These are phyloP conservation scores for Backusella australiensis DNA, from an alignment of 192 early-diverging fungal genomes.

Conservation along the genomic window DNA sequence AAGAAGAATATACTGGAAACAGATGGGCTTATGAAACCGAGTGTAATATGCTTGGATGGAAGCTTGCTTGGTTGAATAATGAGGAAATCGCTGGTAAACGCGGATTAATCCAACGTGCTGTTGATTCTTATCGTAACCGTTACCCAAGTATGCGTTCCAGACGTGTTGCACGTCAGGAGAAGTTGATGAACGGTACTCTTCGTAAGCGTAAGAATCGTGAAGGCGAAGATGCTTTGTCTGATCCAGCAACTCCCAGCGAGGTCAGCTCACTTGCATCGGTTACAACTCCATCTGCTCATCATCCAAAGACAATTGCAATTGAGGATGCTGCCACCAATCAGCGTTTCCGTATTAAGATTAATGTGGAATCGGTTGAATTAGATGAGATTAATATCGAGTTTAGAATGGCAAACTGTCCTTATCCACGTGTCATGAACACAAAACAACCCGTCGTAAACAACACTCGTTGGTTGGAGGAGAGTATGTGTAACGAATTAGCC, in stretches of 20 bases:
- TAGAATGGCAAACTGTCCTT: slow-evolving; percentile 27
- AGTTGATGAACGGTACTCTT: slow-evolving; percentile 57
- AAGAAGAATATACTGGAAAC: slow-evolving; percentile 68
- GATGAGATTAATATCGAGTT: slow-evolving; percentile 28
- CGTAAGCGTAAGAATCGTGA: slow-evolving; percentile 42
- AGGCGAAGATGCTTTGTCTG: slow-evolving; percentile 10
- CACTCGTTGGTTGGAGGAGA: slow-evolving; percentile 23
- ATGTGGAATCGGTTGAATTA: slow-evolving; percentile 25
- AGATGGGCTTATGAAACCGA: slow-evolving; percentile 84
- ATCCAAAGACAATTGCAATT: slow-evolving; percentile 25
- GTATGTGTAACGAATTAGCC: slow-evolving; percentile 26
- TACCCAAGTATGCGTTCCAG: slow-evolving; percentile 72
- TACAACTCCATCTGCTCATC: slow-evolving; percentile 12
- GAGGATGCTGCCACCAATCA: slow-evolving; percentile 10
- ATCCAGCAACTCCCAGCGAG: background rate
- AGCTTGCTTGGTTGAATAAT: slow-evolving; percentile 76
- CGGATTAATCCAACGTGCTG: slow-evolving; percentile 82
- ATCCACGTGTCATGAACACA: slow-evolving; percentile 18
- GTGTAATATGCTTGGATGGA: slow-evolving; percentile 85
- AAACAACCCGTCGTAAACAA: background rate
- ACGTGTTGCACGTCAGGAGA: slow-evolving; percentile 72
- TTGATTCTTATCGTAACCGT: slow-evolving; percentile 76
- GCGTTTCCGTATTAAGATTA: slow-evolving; percentile 25
- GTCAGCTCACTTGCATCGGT: background rate
- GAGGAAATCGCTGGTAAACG: slow-evolving; percentile 61